Percentiles rank a stretch among this genome's conserved stretches.
Evolutionary conservation across 495 filamentous ascomycete genomes (phyloP).

Genomic region (Talaromyces liani): DNA sequence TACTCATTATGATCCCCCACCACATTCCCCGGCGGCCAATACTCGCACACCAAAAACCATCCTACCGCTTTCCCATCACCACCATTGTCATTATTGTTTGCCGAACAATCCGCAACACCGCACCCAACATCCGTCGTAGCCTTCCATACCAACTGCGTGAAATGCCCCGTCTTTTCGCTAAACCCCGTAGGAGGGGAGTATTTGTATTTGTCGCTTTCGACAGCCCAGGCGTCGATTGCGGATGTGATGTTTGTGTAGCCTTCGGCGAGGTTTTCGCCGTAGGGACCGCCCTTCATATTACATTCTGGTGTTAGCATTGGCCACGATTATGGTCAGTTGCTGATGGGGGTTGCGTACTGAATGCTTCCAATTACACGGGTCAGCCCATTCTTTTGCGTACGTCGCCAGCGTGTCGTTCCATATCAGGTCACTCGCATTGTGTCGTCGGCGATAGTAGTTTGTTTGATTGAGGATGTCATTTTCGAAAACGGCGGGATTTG

Average conservation of each 20-base stretch:
- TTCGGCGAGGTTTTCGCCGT: constrained; percentile 73
- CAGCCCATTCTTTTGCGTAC: constrained; percentile 46
- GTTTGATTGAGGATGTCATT: constrained; percentile 54
- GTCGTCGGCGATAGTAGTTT: constrained; percentile 57
- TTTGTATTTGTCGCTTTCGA: constrained; percentile 54
- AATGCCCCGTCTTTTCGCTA: constrained; percentile 65
- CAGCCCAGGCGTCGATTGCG: constrained; percentile 60
- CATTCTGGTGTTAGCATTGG: neutral
- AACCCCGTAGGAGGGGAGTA: constrained; percentile 49
- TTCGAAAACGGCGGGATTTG: constrained; percentile 40
- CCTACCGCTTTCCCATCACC: constrained; percentile 34
- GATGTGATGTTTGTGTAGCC: constrained; percentile 54
- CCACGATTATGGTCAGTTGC: neutral
- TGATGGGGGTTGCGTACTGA: constrained; percentile 39
- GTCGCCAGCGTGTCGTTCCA: constrained; percentile 61
- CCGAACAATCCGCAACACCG: constrained; percentile 50
- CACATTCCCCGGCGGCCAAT: constrained; percentile 68
- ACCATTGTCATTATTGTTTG: constrained; percentile 14
- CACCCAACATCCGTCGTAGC: constrained; percentile 64
- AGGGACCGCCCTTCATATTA: constrained; percentile 49
- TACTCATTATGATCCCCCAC: constrained; percentile 44
- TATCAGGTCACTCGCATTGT: constrained; percentile 51
- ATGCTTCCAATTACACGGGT: constrained; percentile 54
- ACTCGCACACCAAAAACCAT: constrained; percentile 79
- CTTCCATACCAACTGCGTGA: constrained; percentile 80